Percentiles rank a stretch among this genome's conserved stretches.
phyloP scores from a whole-genome alignment of 768 basidiomycete genomes.

The Tulasnella sp. region DNA sequence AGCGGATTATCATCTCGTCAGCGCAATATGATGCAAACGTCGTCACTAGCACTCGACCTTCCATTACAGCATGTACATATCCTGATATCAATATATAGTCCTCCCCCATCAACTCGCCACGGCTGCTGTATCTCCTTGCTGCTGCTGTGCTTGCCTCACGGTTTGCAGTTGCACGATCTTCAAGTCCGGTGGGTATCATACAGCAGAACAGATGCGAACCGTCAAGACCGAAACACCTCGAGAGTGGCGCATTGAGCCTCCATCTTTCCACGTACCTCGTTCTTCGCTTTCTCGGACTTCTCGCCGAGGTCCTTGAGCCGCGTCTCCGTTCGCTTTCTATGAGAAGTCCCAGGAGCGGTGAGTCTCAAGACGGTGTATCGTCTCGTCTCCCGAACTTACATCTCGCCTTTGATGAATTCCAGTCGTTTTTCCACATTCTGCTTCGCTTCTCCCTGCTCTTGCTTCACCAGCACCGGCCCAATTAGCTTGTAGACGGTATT shows the following conservation, averaged over 20 bases:
- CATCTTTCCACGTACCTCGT: constrained; percentile 41
- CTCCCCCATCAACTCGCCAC: background rate
- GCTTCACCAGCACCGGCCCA: constrained; percentile 81
- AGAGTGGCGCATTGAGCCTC: constrained; percentile 16
- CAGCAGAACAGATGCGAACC: background rate
- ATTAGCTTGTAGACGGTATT: constrained; percentile 85
- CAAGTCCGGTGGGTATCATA: background rate
- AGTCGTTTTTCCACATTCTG: constrained; percentile 80
- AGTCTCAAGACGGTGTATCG: background rate
- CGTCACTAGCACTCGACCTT: no score
- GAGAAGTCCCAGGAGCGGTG: background rate
- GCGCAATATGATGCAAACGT: no score
- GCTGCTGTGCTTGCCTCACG: background rate
- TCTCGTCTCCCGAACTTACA: constrained; percentile 40
- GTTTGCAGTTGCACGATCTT: constrained; percentile 61
- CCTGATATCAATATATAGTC: background rate
- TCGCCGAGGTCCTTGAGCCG: constrained; percentile 70
- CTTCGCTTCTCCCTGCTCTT: constrained; percentile 80
- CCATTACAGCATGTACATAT: background rate
- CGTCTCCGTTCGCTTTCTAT: constrained; percentile 63
- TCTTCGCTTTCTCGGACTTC: constrained; percentile 70
- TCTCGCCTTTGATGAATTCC: constrained; percentile 78
- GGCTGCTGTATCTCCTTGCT: background rate
- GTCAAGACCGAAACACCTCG: background rate
- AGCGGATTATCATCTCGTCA: no score